Base-by-base conservation (phyloP, 805 yeast species). In the Kuraishia cidri region DNA sequence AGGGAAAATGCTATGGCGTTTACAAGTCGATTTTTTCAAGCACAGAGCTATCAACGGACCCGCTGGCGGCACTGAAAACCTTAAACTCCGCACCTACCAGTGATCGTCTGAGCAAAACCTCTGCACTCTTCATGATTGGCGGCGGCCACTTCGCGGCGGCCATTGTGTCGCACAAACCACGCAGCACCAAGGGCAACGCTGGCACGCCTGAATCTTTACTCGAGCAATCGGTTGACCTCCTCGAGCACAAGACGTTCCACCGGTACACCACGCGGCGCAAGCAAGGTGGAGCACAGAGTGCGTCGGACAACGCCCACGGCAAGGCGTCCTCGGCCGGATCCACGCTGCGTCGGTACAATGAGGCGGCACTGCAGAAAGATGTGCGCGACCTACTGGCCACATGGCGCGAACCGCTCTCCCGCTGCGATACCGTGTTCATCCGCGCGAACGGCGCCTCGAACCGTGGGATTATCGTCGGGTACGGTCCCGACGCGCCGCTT, bases 91-190 rank as follows among this genome's bases (percentile, higher is more conserved):
- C n/a, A n/a, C n/a, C n/a, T n/a, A 30, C 17, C 5, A 23, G 46
- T 11, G 43, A 42, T 11, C 29, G 36, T 8, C 40, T 35, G 40
- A 8, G 31, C 2, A 58, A 60, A 3, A 66, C 66, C 29, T 83
- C 95, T 4, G 94, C 94, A 1, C 54, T 92, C 9, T 72, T 92
- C 43, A 85, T 92, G 95, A 72, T 92, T 33, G 97, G 97, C 11
- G 97, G 97, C 28, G 98, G 98, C 26, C 97, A 92, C 58, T 92
- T 92, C 62, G 95, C 97, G 0, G 98, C 92, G 13, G 96, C 96
- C 0, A 81, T 92, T 27, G 66, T 92, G 6, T 75, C 86, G 2
- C 97, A 88, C 47, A 64, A 64, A 31, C 79, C 72, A 16, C 60
- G 62, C 32, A 63, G 62, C 25, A 65, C 69, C 2, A 70, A 69